Evolutionary conservation across 2,329 filamentous ascomycete genomes (phyloP).

Genomic region (Cordyceps fumosorosea): DNA sequence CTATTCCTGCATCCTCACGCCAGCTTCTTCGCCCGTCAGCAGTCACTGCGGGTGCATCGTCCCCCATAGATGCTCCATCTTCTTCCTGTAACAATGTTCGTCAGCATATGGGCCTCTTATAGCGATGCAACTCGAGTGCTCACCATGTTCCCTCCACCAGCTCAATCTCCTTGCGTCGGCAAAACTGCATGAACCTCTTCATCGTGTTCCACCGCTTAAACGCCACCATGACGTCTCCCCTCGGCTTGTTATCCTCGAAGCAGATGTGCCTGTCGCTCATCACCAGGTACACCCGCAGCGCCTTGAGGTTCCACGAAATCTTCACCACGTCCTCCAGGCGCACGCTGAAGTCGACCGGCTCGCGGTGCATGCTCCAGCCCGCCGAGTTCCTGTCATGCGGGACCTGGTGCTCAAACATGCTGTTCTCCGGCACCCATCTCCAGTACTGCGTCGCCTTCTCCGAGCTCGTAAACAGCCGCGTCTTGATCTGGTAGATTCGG

Average conservation of each 20-base stretch:
- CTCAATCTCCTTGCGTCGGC: conserved; percentile 35
- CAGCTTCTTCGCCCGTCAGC: conserved; percentile 21
- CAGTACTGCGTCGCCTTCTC: conserved; percentile 48
- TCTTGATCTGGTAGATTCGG: conserved; percentile 47
- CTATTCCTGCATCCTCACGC: conserved; percentile 21
- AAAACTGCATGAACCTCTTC: conserved; percentile 43
- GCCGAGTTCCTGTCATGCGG: conserved; percentile 38
- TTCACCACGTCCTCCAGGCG: conserved; percentile 39
- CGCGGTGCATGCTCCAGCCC: conserved; percentile 43
- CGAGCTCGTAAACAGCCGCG: conserved; percentile 38
- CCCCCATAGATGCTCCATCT: conserved; percentile 31
- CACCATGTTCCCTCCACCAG: conserved; percentile 36
- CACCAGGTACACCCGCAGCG: conserved; percentile 36
- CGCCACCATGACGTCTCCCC: conserved; percentile 42
- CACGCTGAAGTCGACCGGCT: conserved; percentile 45
- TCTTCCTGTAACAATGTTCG: conserved; percentile 21
- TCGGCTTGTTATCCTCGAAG: conserved; percentile 26
- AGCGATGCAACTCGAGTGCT: conserved; percentile 20
- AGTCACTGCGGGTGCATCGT: conserved; percentile 28
- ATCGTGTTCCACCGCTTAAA: conserved; percentile 49
- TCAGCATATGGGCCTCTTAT: too few species aligned
- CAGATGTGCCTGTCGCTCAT: conserved; percentile 27
- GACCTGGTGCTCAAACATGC: conserved; percentile 47
- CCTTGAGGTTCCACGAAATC: conserved; percentile 37
- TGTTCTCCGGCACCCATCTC: conserved; percentile 39